These are phyloP conservation scores for Pseudogymnoascus verrucosus DNA, from an alignment of 2,329 filamentous ascomycete genomes.

Conservation along the genomic window DNA sequence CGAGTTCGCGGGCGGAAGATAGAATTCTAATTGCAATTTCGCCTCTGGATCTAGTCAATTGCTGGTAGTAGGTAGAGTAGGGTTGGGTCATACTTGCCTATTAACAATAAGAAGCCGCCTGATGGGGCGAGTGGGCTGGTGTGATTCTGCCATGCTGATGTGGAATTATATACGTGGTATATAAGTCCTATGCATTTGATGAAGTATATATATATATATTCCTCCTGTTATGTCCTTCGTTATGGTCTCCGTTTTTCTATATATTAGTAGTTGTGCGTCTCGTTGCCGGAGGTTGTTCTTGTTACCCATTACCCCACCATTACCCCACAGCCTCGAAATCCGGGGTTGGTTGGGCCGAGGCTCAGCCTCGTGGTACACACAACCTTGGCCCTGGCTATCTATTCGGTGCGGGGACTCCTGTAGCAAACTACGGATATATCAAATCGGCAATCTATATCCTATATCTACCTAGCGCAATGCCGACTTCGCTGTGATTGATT, in stretches of 20 bases:
- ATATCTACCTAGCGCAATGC: background rate
- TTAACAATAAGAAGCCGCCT: constrained; percentile 46
- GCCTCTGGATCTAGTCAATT: constrained; percentile 35
- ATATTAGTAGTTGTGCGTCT: background rate
- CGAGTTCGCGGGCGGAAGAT: constrained; percentile 49
- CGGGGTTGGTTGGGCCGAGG: background rate
- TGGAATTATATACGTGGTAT: background rate
- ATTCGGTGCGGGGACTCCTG: background rate
- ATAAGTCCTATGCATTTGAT: background rate
- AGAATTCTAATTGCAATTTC: constrained; percentile 57
- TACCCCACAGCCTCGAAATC: background rate
- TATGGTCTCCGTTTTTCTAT: background rate
- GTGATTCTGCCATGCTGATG: background rate
- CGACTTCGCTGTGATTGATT: background rate
- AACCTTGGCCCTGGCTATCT: background rate
- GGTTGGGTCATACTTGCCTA: constrained; percentile 31
- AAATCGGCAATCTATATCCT: background rate
- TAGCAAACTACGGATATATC: background rate
- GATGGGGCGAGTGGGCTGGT: constrained; percentile 28
- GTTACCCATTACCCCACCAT: background rate
- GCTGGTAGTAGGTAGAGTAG: background rate
- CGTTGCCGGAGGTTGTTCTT: background rate
- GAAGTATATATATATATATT: background rate
- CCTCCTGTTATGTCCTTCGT: background rate
- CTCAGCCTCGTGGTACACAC: background rate